Evolutionary conservation across 73 alveolate genomes (phyloP), one percentile per base, ranked within the genome.

Genomic region (Uronychia binucleata): DNA sequence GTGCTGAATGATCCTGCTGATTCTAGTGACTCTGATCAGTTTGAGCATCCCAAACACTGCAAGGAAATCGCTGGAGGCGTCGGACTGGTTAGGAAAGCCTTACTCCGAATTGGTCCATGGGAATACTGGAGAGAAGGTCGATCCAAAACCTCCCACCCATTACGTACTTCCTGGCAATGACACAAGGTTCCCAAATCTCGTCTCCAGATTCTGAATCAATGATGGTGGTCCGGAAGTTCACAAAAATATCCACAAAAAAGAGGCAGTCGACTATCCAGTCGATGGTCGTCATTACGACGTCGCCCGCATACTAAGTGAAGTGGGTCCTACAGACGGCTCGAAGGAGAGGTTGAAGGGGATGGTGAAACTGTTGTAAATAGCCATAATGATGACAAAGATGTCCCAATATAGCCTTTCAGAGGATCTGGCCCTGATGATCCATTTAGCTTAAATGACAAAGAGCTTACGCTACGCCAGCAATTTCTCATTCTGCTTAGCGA

Each of bases 91-190:
- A 46, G 5, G 5, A 46, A 46, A 75, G 33, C 31, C 34, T 33
- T 27, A 35, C 30, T 1, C 11, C 28, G 33, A 91, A 0, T 31
- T 35, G 75, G 26, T 90, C 95, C 35, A 90, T 81, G 0, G 97
- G 97, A 60, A 93, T 83, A 29, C 86, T 58, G n/a, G 93, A 59
- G 26, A 93, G 83, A 1, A 86, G 75, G 75, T 93, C 97, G n/a
- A 86, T 60, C 77, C 75, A 25, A 59, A 93, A 86, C 28, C 88
- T 58, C 1, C 91, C 88, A 27, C 80, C 76, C 34, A 79, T 14
- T 0, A 86, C 81, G 58, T 93, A 93, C 0, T 57, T 19, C 77
- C n/a, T 14, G 14, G 93, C 78, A 31, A 93, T 93, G 29, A 1
- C 30, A 77, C 78, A 86, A 34, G 87, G 77, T 32, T 74, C 85